Conservation (phyloP, 192 early-diverging fungal genomes). For the Thamnidium elegans region DNA sequence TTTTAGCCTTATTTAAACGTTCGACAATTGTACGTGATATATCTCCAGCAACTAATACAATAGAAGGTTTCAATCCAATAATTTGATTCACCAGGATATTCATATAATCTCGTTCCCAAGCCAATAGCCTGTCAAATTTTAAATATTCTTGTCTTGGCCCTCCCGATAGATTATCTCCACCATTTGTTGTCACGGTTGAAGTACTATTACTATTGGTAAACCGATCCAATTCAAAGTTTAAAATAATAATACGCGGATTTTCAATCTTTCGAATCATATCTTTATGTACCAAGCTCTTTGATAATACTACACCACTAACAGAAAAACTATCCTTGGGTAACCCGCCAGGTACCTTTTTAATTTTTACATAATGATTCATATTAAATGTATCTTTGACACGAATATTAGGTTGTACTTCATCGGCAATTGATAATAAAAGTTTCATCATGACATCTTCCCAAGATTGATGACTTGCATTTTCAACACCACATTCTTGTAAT, state of each 20-base stretch:
- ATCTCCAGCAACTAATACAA: slow-evolving; percentile 77
- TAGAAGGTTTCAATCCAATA: slow-evolving; percentile 65
- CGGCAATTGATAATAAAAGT: slow-evolving; percentile 62
- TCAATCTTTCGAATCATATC: slow-evolving; percentile 70
- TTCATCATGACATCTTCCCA: slow-evolving; percentile 75
- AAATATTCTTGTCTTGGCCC: background rate
- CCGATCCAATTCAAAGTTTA: slow-evolving; percentile 35
- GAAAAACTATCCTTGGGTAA: slow-evolving; percentile 72
- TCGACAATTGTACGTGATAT: slow-evolving; percentile 83
- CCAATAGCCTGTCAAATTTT: slow-evolving; percentile 62
- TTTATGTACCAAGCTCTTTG: slow-evolving; percentile 90
- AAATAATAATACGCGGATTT: slow-evolving; percentile 79
- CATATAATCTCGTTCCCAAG: slow-evolving; percentile 81
- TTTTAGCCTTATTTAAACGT: slow-evolving; percentile 67
- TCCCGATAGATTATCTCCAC: background rate
- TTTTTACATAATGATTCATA: slow-evolving; percentile 84
- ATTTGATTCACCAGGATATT: slow-evolving; percentile 76
- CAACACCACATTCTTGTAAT: slow-evolving; percentile 53
- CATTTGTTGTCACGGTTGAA: background rate
- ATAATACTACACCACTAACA: slow-evolving; percentile 85
- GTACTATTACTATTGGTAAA: background rate
- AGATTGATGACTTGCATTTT: slow-evolving; percentile 28
- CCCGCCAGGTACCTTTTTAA: slow-evolving; percentile 93
- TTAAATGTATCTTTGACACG: slow-evolving; percentile 80
- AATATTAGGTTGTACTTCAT: slow-evolving; percentile 60